Evolutionary conservation across 2,329 filamentous ascomycete genomes (phyloP), one percentile per base, ranked within the genome.

Genomic region (Penicillium sp.): DNA sequence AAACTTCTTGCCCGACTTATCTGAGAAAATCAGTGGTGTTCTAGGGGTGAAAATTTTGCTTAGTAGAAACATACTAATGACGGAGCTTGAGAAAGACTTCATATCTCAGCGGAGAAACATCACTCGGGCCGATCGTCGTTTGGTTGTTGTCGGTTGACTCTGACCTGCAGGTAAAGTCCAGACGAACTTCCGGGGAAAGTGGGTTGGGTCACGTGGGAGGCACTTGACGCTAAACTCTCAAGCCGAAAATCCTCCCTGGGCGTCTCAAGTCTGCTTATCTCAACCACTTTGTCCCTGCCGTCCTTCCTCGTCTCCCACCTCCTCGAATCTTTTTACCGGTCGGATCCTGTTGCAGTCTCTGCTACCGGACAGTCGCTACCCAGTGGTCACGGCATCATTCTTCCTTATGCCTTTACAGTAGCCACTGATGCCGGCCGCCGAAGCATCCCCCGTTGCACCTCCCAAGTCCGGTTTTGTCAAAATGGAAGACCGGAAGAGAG

Each of bases 401-500:
- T 61, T 63, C 69, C 56, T 71, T 73, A 77, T 73, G 75, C 73
- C 75, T 78, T 73, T 78, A 35, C 55, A 62, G 78, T 80, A 79
- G 81, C 82, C 85, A 90, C 91, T 92, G 86, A 96, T 96, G 92
- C 89, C 89, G 90, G 87, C 91, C 86, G 88, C 91, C 83, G 90
- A 91, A 82, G 86, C 87, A 71, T 85, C 85, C 78, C 86, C 88
- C 81, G 85, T 89, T 80, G 85, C 89, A 85, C 87, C 88, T 86
- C 88, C 91, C 84, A 90, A 92, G 83, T 80, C 85, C 79, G 89
- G 89, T 86, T 85, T 91, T 82, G 84, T 88, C 71, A 97, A 95
- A 87, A 99, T 98, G 94, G 95, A 99, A 86, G 95, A 98, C 85
- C 92, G 95, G 87, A 99, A 99, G 87, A 89, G 95, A 87, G 91